Evolutionary conservation across 2,329 filamentous ascomycete genomes (phyloP).

Genomic region (Graphilbum sp.): DNA sequence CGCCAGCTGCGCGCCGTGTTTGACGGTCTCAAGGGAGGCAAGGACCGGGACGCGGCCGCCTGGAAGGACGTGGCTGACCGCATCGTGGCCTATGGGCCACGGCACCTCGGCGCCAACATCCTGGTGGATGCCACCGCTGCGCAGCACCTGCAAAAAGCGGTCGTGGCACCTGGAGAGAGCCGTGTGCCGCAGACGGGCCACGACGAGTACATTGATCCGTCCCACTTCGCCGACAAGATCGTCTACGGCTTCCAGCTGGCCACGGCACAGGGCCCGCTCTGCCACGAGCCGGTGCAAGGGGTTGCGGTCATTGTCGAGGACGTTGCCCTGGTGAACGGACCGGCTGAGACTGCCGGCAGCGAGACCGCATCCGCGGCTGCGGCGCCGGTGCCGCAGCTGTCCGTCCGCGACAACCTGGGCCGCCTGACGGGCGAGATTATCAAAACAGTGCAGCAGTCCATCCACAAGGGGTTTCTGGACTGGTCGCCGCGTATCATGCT

Average conservation of each 20-base stretch:
- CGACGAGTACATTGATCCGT: conserved; percentile 36
- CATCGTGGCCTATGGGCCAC: conserved; percentile 81
- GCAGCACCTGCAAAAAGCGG: conserved; percentile 54
- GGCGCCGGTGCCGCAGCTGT: conserved; percentile 14
- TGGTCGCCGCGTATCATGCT: conserved; percentile 92
- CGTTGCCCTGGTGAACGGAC: conserved; percentile 38
- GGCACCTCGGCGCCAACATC: conserved; percentile 72
- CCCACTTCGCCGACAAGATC: conserved; percentile 78
- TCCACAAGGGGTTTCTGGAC: conserved; percentile 75
- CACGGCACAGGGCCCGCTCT: conserved; percentile 75
- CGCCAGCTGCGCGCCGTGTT: conserved; percentile 53
- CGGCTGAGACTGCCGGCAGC: conserved; percentile 34
- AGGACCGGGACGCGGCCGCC: conserved; percentile 33
- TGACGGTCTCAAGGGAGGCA: conserved; percentile 50
- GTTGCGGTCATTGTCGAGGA: conserved; percentile 83
- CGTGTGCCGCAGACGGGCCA: conserved; percentile 20
- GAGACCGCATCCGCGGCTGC: conserved; percentile 15
- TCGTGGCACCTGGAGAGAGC: no score
- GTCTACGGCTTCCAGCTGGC: conserved; percentile 88
- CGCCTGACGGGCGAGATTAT: conserved; percentile 88
- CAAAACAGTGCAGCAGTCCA: conserved; percentile 70
- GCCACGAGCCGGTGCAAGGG: conserved; percentile 84
- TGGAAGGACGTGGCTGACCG: conserved; percentile 66
- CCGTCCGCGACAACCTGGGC: conserved; percentile 44
- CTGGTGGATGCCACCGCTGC: conserved; percentile 68